phyloP scores from a whole-genome alignment of 768 basidiomycete genomes.

The Termitomyces sp. region DNA sequence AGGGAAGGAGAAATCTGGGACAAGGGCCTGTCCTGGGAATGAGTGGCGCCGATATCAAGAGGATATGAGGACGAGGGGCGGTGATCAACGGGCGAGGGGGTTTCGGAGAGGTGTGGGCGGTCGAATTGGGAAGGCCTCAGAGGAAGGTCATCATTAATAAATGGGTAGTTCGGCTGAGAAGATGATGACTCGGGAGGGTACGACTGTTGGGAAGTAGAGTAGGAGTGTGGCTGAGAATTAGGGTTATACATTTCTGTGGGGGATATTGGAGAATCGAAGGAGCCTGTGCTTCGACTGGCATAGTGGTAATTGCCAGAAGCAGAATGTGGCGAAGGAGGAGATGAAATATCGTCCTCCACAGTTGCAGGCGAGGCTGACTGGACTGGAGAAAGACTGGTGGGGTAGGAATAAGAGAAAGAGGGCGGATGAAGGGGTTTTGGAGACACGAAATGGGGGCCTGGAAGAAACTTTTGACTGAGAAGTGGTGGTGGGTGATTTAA shows the following conservation, averaged over 20 bases:
- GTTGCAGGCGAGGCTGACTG: conserved; percentile 26
- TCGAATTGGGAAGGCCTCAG: conserved; percentile 24
- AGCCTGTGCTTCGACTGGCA: conserved; percentile 23
- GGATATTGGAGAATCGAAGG: conserved; percentile 29
- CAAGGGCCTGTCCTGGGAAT: conserved; percentile 39
- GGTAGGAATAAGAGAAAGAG: conserved; percentile 20
- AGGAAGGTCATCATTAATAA: conserved; percentile 22
- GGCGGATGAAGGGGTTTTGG: conserved; percentile 22
- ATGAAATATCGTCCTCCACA: conserved; percentile 31
- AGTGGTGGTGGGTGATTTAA: conserved; percentile 18
- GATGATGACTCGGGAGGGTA: conserved; percentile 15
- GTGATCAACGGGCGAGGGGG: conserved; percentile 42
- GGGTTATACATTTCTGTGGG: conserved; percentile 29
- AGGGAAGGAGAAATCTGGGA: conserved; percentile 35
- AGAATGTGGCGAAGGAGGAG: conserved; percentile 29
- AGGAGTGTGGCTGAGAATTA: conserved; percentile 16
- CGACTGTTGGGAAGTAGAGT: conserved; percentile 18
- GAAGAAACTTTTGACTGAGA: conserved; percentile 22
- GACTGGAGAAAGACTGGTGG: conserved; percentile 20
- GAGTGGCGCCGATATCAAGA: conserved; percentile 38
- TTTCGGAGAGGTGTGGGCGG: conserved; percentile 31
- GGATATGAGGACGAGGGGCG: conserved; percentile 32
- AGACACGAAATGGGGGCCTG: conserved; percentile 16
- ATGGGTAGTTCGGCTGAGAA: conserved; percentile 17
- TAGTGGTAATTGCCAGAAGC: conserved; percentile 28